phyloP scores from a whole-genome alignment of 1,284 basidiomycete species.

The Calocybe gambosa region DNA sequence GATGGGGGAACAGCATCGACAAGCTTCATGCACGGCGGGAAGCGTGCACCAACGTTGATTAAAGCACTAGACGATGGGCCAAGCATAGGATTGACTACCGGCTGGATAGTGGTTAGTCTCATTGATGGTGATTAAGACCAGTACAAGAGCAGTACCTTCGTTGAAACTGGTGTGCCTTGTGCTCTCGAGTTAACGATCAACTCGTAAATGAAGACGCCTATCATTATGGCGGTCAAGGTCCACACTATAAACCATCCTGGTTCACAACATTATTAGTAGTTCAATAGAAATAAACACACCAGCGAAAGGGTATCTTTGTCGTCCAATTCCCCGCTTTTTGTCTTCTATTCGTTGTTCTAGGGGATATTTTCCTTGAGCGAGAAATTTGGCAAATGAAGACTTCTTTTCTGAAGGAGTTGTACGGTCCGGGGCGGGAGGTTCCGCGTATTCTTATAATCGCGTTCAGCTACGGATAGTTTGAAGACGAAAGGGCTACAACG shows the following conservation, averaged over 20 bases:
- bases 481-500: neutral
- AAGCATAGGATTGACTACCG: slow-evolving; percentile 85
- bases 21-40: slow-evolving; percentile 77
- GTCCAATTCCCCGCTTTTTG: slow-evolving; percentile 77
- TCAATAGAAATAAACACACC: slow-evolving; percentile 39
- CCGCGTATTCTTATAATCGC: slow-evolving; percentile 47
- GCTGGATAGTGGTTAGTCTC: slow-evolving; percentile 33
- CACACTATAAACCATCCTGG: slow-evolving; percentile 44
- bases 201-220: slow-evolving; percentile 73
- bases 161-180: slow-evolving; percentile 76
- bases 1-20: slow-evolving; percentile 57
- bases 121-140: neutral
- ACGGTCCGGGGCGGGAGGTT: slow-evolving; percentile 33
- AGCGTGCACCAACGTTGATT: slow-evolving; percentile 89
- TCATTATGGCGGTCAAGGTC: slow-evolving; percentile 59
- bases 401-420: slow-evolving; percentile 30
- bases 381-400: slow-evolving; percentile 33
- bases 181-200: slow-evolving; percentile 65
- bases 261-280: slow-evolving; percentile 1
- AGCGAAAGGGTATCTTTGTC: slow-evolving; percentile 76
- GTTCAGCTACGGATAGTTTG: neutral
- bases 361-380: slow-evolving; percentile 50
- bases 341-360: slow-evolving; percentile 80
- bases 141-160: slow-evolving; percentile 48
- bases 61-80: slow-evolving; percentile 84